Evolutionary conservation across 148 eudicot species (phyloP).

Genomic region (Suaeda aralocaspica): DNA sequence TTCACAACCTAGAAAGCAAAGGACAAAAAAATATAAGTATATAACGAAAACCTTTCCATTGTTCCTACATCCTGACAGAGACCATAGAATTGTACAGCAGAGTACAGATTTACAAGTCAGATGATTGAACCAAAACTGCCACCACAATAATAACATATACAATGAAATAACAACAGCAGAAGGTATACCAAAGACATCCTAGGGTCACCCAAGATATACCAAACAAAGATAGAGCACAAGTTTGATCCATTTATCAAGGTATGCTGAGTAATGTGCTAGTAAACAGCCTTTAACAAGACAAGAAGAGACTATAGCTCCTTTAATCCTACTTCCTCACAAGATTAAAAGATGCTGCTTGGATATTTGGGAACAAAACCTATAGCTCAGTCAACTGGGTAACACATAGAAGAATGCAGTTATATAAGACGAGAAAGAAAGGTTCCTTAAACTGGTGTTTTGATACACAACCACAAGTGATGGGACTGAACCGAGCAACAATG

Average conservation of each 20-base stretch:
- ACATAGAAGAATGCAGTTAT: background rate
- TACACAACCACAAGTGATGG: background rate
- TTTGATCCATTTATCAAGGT: background rate
- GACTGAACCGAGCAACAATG: background rate
- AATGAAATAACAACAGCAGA: too few relatives aligned
- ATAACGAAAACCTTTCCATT: background rate
- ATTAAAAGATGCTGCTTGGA: background rate
- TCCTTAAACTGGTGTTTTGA: background rate
- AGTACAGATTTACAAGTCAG: background rate
- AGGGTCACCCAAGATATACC: background rate
- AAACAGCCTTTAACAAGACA: background rate
- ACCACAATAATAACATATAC: background rate
- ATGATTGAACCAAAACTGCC: background rate
- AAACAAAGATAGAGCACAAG: background rate
- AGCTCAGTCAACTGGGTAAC: background rate
- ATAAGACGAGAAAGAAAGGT: background rate
- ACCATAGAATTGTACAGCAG: too few relatives aligned
- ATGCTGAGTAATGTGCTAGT: background rate
- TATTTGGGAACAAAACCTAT: background rate
- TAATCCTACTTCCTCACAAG: background rate
- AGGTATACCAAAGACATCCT: background rate
- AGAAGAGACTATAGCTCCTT: background rate
- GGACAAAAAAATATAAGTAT: background rate
- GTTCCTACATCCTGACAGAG: background rate
- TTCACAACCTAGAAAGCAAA: slow-evolving; percentile 52